Percentiles rank a stretch among this genome's conserved stretches.
These are phyloP conservation scores for Pyricularia pennisetigena DNA, from an alignment of 2,329 filamentous ascomycete genomes.

Conservation along the genomic window DNA sequence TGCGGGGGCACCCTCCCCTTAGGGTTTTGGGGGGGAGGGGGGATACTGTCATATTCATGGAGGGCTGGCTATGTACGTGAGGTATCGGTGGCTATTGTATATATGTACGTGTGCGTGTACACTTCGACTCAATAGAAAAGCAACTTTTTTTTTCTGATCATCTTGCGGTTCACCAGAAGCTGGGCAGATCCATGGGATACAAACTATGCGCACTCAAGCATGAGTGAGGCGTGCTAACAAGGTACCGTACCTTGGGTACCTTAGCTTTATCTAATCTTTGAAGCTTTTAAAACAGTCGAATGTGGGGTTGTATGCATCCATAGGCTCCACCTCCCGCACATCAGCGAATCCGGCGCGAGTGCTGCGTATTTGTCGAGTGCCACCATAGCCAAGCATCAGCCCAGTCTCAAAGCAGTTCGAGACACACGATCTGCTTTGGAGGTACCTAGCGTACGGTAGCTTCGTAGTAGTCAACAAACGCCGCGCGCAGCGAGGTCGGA, in stretches of 20 bases:
- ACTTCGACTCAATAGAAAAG: not conserved
- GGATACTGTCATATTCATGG: not conserved
- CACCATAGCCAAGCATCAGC: not conserved
- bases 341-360: not conserved
- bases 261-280: constrained; percentile 3
- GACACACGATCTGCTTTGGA: not conserved
- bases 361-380: not conserved
- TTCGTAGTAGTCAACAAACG: not conserved
- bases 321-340: not conserved
- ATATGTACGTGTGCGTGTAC: not conserved
- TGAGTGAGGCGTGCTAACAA: not conserved
- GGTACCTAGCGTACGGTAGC: not conserved
- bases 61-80: not conserved
- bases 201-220: too few relatives aligned
- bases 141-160: not conserved
- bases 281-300: not conserved
- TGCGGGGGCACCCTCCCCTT: not conserved
- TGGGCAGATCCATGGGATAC: too few relatives aligned
- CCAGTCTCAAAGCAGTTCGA: not conserved
- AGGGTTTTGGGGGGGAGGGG: not conserved
- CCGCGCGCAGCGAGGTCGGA: not conserved
- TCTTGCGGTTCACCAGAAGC: not conserved
- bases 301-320: not conserved
- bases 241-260: not conserved
- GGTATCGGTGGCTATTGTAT: not conserved